Conservation (phyloP, 768 basidiomycete genomes). For the Leccinum broughii region DNA sequence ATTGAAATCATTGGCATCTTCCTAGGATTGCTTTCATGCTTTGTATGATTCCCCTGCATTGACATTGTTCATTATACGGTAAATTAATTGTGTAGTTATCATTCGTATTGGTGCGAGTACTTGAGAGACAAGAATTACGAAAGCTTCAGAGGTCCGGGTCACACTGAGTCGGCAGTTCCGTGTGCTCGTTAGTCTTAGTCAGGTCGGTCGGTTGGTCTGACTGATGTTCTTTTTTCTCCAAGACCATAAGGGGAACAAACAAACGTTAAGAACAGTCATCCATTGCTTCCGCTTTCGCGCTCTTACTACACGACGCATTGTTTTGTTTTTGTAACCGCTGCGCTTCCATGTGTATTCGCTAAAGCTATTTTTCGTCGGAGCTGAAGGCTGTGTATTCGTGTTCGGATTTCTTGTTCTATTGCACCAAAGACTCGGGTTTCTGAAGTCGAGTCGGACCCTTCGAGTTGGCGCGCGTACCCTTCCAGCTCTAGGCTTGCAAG, state of each 20-base stretch:
- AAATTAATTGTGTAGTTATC: slow-evolving; percentile 3
- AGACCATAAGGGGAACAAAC: neutral
- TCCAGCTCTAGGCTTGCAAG: too few relatives aligned
- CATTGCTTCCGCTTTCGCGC: neutral
- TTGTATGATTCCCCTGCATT: slow-evolving; percentile 8
- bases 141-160: neutral
- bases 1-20: slow-evolving; percentile 7
- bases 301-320: neutral
- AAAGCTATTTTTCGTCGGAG: neutral
- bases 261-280: neutral
- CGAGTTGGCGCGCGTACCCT: neutral
- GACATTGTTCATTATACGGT: neutral
- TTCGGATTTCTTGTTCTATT: neutral
- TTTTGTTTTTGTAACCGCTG: neutral
- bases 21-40: neutral
- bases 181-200: neutral
- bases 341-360: neutral
- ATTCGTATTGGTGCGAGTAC: neutral
- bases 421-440: neutral
- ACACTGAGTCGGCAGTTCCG: neutral
- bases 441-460: neutral
- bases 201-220: neutral
- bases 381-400: neutral
- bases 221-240: neutral
- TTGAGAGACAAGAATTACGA: neutral